phyloP scores from a whole-genome alignment of 257 asterid species.

The Schizonepeta tenuifolia region DNA sequence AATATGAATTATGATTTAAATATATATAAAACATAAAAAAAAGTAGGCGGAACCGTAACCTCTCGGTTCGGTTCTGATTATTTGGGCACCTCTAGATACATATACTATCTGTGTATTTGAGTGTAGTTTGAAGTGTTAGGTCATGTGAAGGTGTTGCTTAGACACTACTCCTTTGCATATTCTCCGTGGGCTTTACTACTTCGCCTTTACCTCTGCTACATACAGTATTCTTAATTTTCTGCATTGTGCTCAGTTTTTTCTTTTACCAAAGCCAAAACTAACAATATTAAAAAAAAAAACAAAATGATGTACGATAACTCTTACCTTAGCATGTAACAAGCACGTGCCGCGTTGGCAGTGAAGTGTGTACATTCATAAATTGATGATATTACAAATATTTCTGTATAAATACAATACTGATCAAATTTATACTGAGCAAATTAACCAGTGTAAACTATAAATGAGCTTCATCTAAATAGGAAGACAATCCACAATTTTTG shows the following conservation, averaged over 20 bases:
- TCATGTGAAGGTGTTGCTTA: constrained; percentile 42
- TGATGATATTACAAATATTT: no score
- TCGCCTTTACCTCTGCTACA: constrained; percentile 16
- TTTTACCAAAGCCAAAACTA: background rate
- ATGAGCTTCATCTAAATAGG: no score
- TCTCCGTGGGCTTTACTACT: constrained; percentile 47
- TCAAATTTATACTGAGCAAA: no score
- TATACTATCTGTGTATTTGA: background rate
- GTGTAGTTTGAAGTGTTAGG: background rate
- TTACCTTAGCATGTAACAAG: background rate
- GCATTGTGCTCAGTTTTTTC: background rate
- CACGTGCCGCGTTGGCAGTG: constrained; percentile 29
- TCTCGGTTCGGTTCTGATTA: no score
- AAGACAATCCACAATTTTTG: no score
- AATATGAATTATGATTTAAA: no score
- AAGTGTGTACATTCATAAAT: no score
- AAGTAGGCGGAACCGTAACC: no score
- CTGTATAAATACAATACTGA: no score
- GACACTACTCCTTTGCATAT: constrained; percentile 38
- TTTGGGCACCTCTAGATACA: no score
- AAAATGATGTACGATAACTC: background rate
- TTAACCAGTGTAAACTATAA: no score
- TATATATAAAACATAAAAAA: no score
- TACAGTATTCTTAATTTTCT: background rate
- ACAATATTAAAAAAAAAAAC: background rate